Conservation (phyloP, 2,329 filamentous ascomycete genomes). For the Aspergillus novoparasiticus region DNA sequence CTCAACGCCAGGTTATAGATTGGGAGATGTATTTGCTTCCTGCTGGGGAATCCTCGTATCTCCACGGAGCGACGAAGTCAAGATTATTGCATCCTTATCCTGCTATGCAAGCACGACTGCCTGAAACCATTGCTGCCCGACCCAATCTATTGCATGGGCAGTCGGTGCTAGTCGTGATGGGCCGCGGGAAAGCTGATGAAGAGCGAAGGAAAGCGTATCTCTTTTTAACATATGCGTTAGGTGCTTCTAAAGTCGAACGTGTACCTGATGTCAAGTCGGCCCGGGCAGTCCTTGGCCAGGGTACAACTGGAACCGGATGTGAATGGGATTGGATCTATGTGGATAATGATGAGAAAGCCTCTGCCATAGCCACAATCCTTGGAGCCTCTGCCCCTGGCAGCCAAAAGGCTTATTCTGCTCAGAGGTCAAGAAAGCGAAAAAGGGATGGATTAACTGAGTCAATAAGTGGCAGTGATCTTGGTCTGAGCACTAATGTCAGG, state of each 20-base stretch:
- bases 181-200: constrained; percentile 63
- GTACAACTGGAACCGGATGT: constrained; percentile 41
- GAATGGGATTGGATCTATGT: constrained; percentile 79
- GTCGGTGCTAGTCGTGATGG: constrained; percentile 72
- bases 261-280: constrained; percentile 70
- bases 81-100: constrained; percentile 67
- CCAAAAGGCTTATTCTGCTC: constrained; percentile 30
- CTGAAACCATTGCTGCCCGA: constrained; percentile 60
- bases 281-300: constrained; percentile 57
- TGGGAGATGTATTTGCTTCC: constrained; percentile 85
- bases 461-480: constrained; percentile 32
- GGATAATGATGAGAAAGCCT: constrained; percentile 63
- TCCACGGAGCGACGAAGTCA: constrained; percentile 77
- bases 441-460: constrained; percentile 32
- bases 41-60: constrained; percentile 75
- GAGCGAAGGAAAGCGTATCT: constrained; percentile 72
- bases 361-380: constrained; percentile 51
- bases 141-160: constrained; percentile 65
- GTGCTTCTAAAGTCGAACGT: constrained; percentile 66
- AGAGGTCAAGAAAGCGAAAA: constrained; percentile 49
- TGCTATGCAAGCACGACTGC: constrained; percentile 58
- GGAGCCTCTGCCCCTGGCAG: constrained; percentile 19
- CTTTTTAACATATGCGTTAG: constrained; percentile 78
- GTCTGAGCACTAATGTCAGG: constrained; percentile 55
- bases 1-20: constrained; percentile 62